A percentile compares a stretch with the other conserved stretches of the same genome.
Evolutionary conservation across 345 rosid genomes (phyloP).

Genomic region (Eucalyptus dawsonii): DNA sequence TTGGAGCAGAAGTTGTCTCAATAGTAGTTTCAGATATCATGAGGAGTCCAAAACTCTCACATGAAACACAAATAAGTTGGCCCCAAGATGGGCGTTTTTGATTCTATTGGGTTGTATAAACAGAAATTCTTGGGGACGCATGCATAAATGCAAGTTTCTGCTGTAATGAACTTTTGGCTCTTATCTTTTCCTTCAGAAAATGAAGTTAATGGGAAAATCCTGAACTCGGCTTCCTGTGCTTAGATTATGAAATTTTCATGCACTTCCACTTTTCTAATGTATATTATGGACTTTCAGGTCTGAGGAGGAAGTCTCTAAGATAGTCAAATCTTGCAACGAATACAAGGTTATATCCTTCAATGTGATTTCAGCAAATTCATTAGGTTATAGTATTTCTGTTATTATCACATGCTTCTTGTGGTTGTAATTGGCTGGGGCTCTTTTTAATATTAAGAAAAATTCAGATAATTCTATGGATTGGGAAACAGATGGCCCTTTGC

Average conservation of each 20-base stretch:
- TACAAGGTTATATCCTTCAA: constrained; percentile 41
- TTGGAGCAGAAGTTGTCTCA: background rate
- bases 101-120: background rate
- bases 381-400: background rate
- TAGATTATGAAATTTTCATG: background rate
- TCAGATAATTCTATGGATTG: background rate
- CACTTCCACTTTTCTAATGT: background rate
- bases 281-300: constrained; percentile 35
- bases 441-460: background rate
- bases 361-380: background rate
- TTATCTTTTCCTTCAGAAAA: background rate
- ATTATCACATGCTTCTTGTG: background rate
- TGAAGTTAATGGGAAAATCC: background rate
- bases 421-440: background rate
- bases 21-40: background rate
- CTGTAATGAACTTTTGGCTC: background rate
- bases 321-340: constrained; percentile 68
- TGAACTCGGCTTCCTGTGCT: background rate
- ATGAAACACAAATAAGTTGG: background rate
- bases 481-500: background rate
- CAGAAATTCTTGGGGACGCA: background rate
- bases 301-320: constrained; percentile 70
- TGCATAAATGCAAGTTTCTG: background rate
- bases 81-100: background rate
- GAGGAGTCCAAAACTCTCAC: background rate